A percentile compares a stretch with the other conserved stretches of the same genome.
Evolutionary conservation across 73 alveolate genomes (phyloP).

Genomic region (Blepharisma stoltei): DNA sequence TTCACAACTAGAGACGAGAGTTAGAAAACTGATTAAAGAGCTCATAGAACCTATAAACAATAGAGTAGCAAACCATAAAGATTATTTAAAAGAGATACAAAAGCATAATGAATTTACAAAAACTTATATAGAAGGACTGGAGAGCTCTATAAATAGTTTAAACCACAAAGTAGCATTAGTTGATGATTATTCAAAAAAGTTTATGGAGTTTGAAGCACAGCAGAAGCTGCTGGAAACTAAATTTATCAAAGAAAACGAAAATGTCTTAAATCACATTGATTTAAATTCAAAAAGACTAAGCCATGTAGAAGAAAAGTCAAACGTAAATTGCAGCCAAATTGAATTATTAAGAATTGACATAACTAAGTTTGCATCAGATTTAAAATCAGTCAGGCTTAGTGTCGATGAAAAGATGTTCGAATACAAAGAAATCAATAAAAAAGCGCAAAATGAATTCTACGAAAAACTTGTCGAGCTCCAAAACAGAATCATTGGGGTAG

Average conservation of each 20-base stretch:
- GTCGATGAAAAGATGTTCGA: too few species aligned
- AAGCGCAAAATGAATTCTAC: too few species aligned
- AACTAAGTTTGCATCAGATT: too few species aligned
- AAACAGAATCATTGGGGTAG: too few species aligned
- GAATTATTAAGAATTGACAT: too few species aligned
- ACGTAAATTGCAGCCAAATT: too few species aligned
- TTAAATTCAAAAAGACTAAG: neutral
- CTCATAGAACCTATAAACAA: constrained; percentile 12
- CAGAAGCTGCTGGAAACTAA: constrained; percentile 1
- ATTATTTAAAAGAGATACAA: neutral
- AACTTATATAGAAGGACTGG: constrained; percentile 3
- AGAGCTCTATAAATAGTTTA: neutral
- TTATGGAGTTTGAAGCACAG: constrained; percentile 9
- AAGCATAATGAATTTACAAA: neutral
- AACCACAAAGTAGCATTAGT: neutral
- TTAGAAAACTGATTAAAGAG: neutral
- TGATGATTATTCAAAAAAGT: constrained; percentile 15
- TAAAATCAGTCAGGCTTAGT: too few species aligned
- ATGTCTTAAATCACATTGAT: neutral
- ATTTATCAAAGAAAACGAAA: neutral
- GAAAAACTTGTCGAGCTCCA: too few species aligned
- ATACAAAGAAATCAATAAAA: too few species aligned
- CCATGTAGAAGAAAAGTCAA: neutral
- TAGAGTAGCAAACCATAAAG: constrained; percentile 8
- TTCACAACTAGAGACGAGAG: neutral